phyloP scores from a whole-genome alignment of 257 asterid genomes.

The Solanum habrochaites region DNA sequence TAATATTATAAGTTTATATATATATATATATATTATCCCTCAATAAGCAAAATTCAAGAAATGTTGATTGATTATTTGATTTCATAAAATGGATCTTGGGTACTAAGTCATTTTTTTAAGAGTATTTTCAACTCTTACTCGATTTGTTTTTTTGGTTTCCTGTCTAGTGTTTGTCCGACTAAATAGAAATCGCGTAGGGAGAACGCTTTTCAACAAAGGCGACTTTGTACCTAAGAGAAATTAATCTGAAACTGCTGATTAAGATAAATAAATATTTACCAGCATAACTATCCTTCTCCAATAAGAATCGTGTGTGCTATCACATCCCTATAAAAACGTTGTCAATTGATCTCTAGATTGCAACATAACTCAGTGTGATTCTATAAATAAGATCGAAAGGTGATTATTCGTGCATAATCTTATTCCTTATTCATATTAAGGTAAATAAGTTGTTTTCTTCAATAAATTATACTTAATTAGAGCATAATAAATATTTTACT shows the following conservation, averaged over 20 bases:
- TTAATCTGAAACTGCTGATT: accelerated
- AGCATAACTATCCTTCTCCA: not conserved
- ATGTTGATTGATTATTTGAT: not conserved
- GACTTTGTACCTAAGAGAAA: too few relatives aligned
- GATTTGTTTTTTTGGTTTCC: too few relatives aligned
- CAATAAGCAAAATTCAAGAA: not conserved
- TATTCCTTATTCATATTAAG: not conserved
- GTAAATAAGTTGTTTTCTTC: not conserved
- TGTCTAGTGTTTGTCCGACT: too few relatives aligned
- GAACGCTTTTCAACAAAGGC: too few relatives aligned
- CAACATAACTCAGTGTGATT: not conserved
- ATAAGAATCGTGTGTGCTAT: not conserved
- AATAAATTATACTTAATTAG: not conserved
- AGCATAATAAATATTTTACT: not conserved
- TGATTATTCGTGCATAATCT: not conserved
- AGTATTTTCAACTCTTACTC: too few relatives aligned
- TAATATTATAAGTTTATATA: not conserved
- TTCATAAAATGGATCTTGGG: not conserved
- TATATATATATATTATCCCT: not conserved
- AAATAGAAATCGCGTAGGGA: accelerated
- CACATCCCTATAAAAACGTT: too few relatives aligned
- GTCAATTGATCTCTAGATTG: not conserved
- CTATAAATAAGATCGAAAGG: too few relatives aligned
- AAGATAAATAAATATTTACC: too few relatives aligned
- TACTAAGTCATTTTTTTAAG: too few relatives aligned